A percentile compares a stretch with the other conserved stretches of the same genome.
Conservation (phyloP, 108 stramenopile species). For the Cyclotella baltica region DNA sequence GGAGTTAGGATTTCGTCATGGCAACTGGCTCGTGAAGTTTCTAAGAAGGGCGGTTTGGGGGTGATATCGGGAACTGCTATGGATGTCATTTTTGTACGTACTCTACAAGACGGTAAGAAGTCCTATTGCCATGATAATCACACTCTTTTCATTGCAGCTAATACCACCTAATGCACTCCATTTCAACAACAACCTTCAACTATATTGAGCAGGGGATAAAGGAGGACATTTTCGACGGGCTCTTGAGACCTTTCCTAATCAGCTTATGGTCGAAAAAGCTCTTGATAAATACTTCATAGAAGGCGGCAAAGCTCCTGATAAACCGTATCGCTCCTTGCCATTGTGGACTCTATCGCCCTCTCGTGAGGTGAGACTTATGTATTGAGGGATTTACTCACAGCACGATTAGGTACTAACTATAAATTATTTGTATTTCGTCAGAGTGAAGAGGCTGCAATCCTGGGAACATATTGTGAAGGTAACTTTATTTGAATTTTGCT, state of each 20-base stretch:
- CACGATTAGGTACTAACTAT: too few species aligned
- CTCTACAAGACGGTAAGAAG: conserved; percentile 56
- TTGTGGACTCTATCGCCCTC: conserved; percentile 52
- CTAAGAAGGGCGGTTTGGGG: conserved; percentile 51
- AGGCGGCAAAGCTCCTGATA: conserved; percentile 48
- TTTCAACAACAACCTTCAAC: not conserved
- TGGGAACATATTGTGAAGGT: too few species aligned
- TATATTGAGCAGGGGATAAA: conserved; percentile 29
- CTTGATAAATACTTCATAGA: conserved; percentile 55
- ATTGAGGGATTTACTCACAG: too few species aligned
- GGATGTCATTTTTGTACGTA: conserved; percentile 56
- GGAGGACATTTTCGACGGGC: conserved; percentile 54
- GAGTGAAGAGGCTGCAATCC: conserved; percentile 40
- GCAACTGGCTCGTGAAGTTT: conserved; percentile 57
- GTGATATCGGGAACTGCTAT: conserved; percentile 59
- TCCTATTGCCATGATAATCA: not conserved
- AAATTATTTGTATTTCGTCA: too few species aligned
- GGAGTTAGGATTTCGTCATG: conserved; percentile 58
- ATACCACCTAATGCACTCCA: not conserved
- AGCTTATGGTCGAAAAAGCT: conserved; percentile 48
- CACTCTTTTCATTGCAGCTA: not conserved
- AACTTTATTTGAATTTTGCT: too few species aligned
- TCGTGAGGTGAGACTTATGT: too few species aligned
- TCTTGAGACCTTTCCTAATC: conserved; percentile 57
- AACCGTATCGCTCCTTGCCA: conserved; percentile 52